Conservation (phyloP, 352 stramenopile species). For the Phytophthora tubulina region DNA sequence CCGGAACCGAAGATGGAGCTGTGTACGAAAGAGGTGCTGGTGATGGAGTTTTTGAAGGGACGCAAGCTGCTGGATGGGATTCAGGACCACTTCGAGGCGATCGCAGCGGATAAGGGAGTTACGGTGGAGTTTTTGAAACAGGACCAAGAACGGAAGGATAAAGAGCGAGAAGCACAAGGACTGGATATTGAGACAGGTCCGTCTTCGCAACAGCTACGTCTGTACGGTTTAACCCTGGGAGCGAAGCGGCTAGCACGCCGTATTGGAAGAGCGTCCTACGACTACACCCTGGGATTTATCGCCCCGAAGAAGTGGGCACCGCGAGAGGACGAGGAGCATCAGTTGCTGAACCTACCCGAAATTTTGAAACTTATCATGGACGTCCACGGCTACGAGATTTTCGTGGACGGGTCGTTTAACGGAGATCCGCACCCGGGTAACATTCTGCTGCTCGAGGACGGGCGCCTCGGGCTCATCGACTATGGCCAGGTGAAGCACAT, state of each 20-base stretch:
- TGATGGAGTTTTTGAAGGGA: slow-evolving; percentile 96
- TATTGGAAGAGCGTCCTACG: slow-evolving; percentile 65
- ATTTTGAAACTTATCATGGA: slow-evolving; percentile 90
- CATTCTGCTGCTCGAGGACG: slow-evolving; percentile 92
- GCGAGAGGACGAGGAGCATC: slow-evolving; percentile 49
- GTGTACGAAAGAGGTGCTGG: slow-evolving; percentile 95
- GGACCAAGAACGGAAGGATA: slow-evolving; percentile 80
- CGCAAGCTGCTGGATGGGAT: slow-evolving; percentile 89
- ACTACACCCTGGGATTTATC: slow-evolving; percentile 90
- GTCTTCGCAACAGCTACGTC: slow-evolving; percentile 58
- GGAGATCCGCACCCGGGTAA: slow-evolving; percentile 93
- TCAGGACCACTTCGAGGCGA: slow-evolving; percentile 91
- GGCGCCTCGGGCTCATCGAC: slow-evolving; percentile 91
- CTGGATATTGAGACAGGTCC: slow-evolving; percentile 84
- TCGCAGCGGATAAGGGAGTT: slow-evolving; percentile 88
- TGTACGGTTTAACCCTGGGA: slow-evolving; percentile 62
- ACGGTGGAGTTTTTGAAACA: slow-evolving; percentile 86
- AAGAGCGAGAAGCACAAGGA: slow-evolving; percentile 63
- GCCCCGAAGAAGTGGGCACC: slow-evolving; percentile 55
- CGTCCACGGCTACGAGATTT: slow-evolving; percentile 94
- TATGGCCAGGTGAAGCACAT: slow-evolving; percentile 94
- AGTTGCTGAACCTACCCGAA: slow-evolving; percentile 83
- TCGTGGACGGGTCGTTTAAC: slow-evolving; percentile 93
- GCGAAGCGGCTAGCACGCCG: slow-evolving; percentile 52
- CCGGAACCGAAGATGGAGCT: slow-evolving; percentile 88